phyloP scores from a whole-genome alignment of 1,139 yeast genomes.

The Candida sp. region DNA sequence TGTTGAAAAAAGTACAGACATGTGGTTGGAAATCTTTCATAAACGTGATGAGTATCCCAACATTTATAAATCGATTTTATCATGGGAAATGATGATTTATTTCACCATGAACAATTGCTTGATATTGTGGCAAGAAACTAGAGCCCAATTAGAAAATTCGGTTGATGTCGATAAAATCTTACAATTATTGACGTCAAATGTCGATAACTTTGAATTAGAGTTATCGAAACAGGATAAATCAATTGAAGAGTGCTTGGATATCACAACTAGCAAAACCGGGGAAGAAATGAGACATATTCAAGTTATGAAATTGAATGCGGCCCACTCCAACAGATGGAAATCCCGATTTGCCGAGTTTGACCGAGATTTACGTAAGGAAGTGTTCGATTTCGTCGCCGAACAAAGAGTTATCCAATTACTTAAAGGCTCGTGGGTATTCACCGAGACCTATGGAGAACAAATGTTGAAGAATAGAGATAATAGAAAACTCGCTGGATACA shows the following conservation, averaged over 20 bases:
- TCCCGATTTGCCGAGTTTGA: slow-evolving; percentile 46
- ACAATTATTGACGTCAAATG: slow-evolving; percentile 32
- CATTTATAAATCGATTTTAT: slow-evolving; percentile 44
- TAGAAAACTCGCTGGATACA: slow-evolving; percentile 10
- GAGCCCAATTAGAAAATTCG: slow-evolving; percentile 42
- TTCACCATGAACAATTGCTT: slow-evolving; percentile 55
- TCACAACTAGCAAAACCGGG: slow-evolving; percentile 42
- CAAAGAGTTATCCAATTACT: slow-evolving; percentile 72
- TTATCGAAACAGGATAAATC: slow-evolving; percentile 19
- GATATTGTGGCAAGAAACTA: slow-evolving; percentile 67
- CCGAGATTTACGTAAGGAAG: slow-evolving; percentile 52
- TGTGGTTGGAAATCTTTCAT: slow-evolving; percentile 41
- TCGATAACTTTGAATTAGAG: slow-evolving; percentile 28
- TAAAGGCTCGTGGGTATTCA: slow-evolving; percentile 83
- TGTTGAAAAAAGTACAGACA: slow-evolving; percentile 30
- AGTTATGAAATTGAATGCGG: slow-evolving; percentile 38
- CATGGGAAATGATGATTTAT: slow-evolving; percentile 57
- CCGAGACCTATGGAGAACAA: slow-evolving; percentile 56
- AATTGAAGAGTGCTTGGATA: slow-evolving; percentile 43
- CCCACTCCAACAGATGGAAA: slow-evolving; percentile 30
- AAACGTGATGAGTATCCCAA: slow-evolving; percentile 28
- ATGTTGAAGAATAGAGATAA: slow-evolving; percentile 16
- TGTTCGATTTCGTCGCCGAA: slow-evolving; percentile 72
- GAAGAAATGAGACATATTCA: slow-evolving; percentile 57
- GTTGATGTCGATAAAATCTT: slow-evolving; percentile 51